Evolutionary conservation across 1,284 basidiomycete species (phyloP), one percentile per base, ranked within the genome.

Genomic region (Microbotryum violaceum): DNA sequence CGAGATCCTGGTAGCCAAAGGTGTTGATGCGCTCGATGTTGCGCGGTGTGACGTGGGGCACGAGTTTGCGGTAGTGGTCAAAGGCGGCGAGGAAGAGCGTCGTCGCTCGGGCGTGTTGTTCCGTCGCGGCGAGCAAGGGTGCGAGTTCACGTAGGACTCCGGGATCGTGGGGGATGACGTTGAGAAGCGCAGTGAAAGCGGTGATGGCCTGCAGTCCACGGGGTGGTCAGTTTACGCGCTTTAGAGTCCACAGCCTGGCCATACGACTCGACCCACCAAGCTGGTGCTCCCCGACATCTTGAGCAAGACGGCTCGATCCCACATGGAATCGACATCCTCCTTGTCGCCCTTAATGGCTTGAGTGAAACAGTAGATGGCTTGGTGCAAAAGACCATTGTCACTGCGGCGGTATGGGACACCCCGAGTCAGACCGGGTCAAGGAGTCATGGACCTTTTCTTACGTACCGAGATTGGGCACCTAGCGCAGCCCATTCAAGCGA

Each of bases 341-440:
- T 88, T 86, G 71, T 93, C 87, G 29, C 88, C 79, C 65, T 82
- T 85, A 71, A 87, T 83, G 0, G 89, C 83, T 72, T 97, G 93
- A 0, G 86, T 81, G 70, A 89, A 88, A 73, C 94, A 97, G 74
- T 97, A 97, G 31, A 96, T 77, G 0, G 91, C 89, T 75, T 97
- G 91, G 58, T 91, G 85, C 50, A 83, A 81, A 62, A 85, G 83
- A 4, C 85, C 88, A 31, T 84, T 75, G 8, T 83, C 82, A 66
- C 88, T 88, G 68, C 56, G 58, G 6, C 62, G 60, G 27, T 64
- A 65, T 9, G 16, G 3, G 21, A 4, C 8, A 42, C 25, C 21
- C 8, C 14, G 4, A 9, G 69, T 9, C 31, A n/a, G 37, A 16
- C 20, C 18, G 3, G 31, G 2, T n/a, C n/a, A n/a, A 46, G 18